Percentiles rank a stretch among this genome's conserved stretches.
phyloP scores from a whole-genome alignment of 352 stramenopile genomes.

The Globisporangium echinulatum region DNA sequence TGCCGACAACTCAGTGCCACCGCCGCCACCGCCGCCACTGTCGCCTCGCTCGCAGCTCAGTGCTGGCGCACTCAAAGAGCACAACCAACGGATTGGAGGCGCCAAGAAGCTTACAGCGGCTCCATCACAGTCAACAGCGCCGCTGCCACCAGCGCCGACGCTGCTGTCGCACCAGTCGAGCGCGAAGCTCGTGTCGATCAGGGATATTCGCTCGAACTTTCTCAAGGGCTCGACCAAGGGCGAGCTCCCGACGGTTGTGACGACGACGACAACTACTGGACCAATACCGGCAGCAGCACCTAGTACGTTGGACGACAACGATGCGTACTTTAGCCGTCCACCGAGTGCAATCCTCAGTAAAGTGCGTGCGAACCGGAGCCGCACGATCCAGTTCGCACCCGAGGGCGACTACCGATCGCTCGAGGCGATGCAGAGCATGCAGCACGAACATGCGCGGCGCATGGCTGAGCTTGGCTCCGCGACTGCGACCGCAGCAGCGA shows the following conservation, averaged over 20 bases:
- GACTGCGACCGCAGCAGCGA: background rate
- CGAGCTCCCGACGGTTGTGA: background rate
- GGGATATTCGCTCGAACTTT: conserved; percentile 19
- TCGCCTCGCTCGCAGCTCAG: conserved; percentile 3
- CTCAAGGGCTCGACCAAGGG: conserved; percentile 12
- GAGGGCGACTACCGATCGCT: conserved; percentile 25
- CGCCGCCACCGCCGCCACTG: conserved; percentile 3
- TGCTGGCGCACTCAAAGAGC: conserved; percentile 1
- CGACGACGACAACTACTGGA: too few species aligned
- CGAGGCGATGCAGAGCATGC: conserved; percentile 25
- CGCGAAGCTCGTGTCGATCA: conserved; percentile 35
- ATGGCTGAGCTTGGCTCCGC: conserved; percentile 24
- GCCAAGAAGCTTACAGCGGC: background rate
- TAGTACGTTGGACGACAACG: conserved; percentile 2
- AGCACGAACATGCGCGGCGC: conserved; percentile 38
- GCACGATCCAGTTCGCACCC: conserved; percentile 30
- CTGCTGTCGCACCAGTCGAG: conserved; percentile 7
- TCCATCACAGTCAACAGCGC: background rate
- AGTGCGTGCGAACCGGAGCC: conserved; percentile 38
- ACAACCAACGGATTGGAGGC: conserved; percentile 8
- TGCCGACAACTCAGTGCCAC: background rate
- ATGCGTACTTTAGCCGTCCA: conserved; percentile 20
- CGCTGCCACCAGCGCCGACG: background rate
- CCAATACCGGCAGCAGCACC: background rate
- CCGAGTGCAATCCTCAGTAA: conserved; percentile 38